These are phyloP conservation scores for Podospora bellae-mahoneyi DNA, from an alignment of 495 filamentous ascomycete species.

Conservation along the genomic window DNA sequence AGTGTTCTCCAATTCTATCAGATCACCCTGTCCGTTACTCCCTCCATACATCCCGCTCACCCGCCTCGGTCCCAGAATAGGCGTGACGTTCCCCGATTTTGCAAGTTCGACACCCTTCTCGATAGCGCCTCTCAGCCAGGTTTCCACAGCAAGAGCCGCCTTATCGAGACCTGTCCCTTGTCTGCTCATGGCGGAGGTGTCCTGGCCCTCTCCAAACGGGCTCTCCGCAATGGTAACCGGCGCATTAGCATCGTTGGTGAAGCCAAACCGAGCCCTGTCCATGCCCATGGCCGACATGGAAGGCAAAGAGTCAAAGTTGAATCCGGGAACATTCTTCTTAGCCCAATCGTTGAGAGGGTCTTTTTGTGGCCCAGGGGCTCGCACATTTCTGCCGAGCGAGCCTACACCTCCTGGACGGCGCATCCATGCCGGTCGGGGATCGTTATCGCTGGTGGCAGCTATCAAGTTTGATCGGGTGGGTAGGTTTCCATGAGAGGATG, in stretches of 20 bases:
- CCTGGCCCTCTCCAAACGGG: slow-evolving; percentile 44
- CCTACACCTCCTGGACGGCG: slow-evolving; percentile 82
- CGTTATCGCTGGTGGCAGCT: slow-evolving; percentile 29
- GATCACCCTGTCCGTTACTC: slow-evolving; percentile 53
- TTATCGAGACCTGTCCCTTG: slow-evolving; percentile 62
- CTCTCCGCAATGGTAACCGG: slow-evolving; percentile 48
- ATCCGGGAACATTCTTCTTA: slow-evolving; percentile 67
- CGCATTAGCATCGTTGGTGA: slow-evolving; percentile 26
- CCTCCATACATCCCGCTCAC: slow-evolving; percentile 20
- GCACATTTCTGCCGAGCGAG: slow-evolving; percentile 64
- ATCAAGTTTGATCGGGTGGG: slow-evolving; percentile 28
- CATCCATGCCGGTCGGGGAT: slow-evolving; percentile 52
- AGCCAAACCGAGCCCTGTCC: slow-evolving; percentile 50
- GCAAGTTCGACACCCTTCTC: slow-evolving; percentile 25
- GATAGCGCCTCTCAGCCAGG: slow-evolving; percentile 81
- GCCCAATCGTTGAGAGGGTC: slow-evolving; percentile 80
- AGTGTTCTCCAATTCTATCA: slow-evolving; percentile 79
- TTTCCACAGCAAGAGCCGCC: slow-evolving; percentile 78
- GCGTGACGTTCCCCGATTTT: slow-evolving; percentile 47
- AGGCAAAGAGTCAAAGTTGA: slow-evolving; percentile 57
- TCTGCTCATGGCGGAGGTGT: slow-evolving; percentile 29
- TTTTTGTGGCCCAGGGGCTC: slow-evolving; percentile 71
- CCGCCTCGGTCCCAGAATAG: slow-evolving; percentile 42
- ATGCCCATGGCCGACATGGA: slow-evolving; percentile 53
- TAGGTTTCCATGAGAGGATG: slow-evolving; percentile 20